Evolutionary conservation across 805 yeast genomes (phyloP), one percentile per base, ranked within the genome.

Genomic region (Candida multigemmis): DNA sequence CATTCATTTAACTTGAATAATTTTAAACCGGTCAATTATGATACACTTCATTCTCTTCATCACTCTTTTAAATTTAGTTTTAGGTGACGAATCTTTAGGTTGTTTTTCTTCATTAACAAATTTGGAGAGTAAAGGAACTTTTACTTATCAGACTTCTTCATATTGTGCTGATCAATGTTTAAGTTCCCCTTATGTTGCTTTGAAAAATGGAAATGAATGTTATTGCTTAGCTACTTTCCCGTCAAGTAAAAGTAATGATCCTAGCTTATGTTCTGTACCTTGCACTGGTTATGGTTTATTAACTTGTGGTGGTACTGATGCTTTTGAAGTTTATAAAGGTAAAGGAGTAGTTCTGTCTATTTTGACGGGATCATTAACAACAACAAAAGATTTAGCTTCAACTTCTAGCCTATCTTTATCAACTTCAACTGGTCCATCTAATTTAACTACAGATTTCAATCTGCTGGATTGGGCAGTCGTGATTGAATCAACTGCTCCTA

Each of bases 301-400:
- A 12, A 46, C 26, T 12, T 63, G 70, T 36, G 70, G 70, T 14
- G 68, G 70, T 12, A 7, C 33, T 3, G 25, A 28, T 19, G 50
- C 52, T 3, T 63, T 44, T 42, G 32, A 47, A 12, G 54, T 60
- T 5, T 58, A 41, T 26, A 25, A 19, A 3, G 60, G 60, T 14
- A 15, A 27, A 2, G 60, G 53, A 5, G 19, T 28, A 6, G 34
- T n/a, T n/a, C n/a, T n/a, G n/a, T n/a, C n/a, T n/a, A n/a, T n/a
- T n/a, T n/a, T n/a, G n/a, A n/a, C n/a, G n/a, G n/a, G n/a, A n/a
- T n/a, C n/a, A n/a, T n/a, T n/a, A n/a, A n/a, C n/a, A n/a, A n/a
- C n/a, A n/a, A n/a, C n/a, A n/a, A n/a, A n/a, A n/a, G n/a, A n/a
- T n/a, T n/a, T n/a, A n/a, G n/a, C n/a, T n/a, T n/a, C n/a, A n/a